Evolutionary conservation across 768 basidiomycete species (phyloP), one percentile per base, ranked within the genome.

Genomic region (Tephrocybe sp.): DNA sequence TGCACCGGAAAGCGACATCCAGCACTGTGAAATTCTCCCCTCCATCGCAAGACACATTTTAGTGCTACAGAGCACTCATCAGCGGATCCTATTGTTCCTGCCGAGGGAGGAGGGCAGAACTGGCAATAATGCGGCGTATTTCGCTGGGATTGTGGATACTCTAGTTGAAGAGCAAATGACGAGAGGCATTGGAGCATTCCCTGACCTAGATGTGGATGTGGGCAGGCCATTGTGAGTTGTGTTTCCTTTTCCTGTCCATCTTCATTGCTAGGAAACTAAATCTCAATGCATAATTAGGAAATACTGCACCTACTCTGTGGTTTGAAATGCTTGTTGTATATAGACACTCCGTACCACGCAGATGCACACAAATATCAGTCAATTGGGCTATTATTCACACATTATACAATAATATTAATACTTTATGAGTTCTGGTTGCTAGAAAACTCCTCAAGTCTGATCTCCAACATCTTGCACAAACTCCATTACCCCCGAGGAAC

Each of bases 31-130:
- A 12, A 65, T 82, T 1, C 72, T 76, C 0, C 69, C 74, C 54
- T 79, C 86, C 0, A 65, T 87, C 12, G 87, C 84, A 60, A 82
- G 93, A 5, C 92, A 96, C 62, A 67, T 92, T 23, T 69, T 89
- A 47, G 87, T 92, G n/a, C 76, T 85, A 12, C 86, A 89, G 58
- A 69, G 78, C 5, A 75, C 75, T 3, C 80, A 83, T 55, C 74
- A 77, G 5, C 70, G 73, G 7, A 72, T 91, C 9, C 78, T 87
- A 44, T 73, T 83, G 0, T 95, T 93, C 71, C 74, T 95, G 45
- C 89, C 91, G 0, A 70, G 73, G 11, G 59, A 70, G 4, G 72
- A 4, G 66, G 79, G 11, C 22, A 8, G 4, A 30, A 68, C 74
- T 31, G 63, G 60, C 35, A 97, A 97, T 67, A 77, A 92, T 54